Base-by-base conservation (phyloP, 352 stramenopile genomes). In the Pythium rishiriense region DNA sequence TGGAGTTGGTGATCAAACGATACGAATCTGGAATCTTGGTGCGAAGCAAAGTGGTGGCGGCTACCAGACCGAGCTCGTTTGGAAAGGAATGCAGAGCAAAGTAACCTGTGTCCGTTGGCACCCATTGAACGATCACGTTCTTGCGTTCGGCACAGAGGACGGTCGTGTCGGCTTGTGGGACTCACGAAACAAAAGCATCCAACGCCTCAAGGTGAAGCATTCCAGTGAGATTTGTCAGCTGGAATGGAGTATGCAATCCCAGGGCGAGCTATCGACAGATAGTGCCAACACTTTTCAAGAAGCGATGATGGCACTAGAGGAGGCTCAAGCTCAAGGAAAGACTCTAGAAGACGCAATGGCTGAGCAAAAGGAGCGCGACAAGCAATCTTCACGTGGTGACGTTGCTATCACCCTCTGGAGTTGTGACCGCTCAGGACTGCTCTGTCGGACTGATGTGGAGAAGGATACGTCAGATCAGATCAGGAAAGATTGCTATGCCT, bases 21-120 rank as follows among this genome's bases (percentile, higher is more conserved):
- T 93, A 62, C 82, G 82, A 4, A 49, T 93, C 19, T 91, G 82
- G 82, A 64, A 75, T 24, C 25, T 88, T 3, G 46, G 12, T n/a
- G 22, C 33, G 1, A 68, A 59, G 24, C 45, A 39, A 15, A 62
- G 39, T 15, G 49, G 28, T 25, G 58, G 58, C 43, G 17, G 41
- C 10, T 68, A 71, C 49, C 63, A 75, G 14, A 74, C 70, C 2
- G 79, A 91, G 4, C 21, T 91, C 45, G 73, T 91, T 10, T 93
- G 85, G 85, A 93, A 88, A 56, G 83, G 85, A 5, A 35, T 93
- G 26, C 81, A 93, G 46, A 91, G 82, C 69, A 91, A 91, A 50
- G 57, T 93, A 28, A 91, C 82, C 25, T 80, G 74, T 12, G 69
- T 93, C 21, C 63, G 60, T 33, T 93, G 85, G 82, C 76, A 90